Percentiles rank a stretch among this genome's conserved stretches.
Evolutionary conservation across 805 yeast species (phyloP).

Genomic region (Candida nonsorbophila): DNA sequence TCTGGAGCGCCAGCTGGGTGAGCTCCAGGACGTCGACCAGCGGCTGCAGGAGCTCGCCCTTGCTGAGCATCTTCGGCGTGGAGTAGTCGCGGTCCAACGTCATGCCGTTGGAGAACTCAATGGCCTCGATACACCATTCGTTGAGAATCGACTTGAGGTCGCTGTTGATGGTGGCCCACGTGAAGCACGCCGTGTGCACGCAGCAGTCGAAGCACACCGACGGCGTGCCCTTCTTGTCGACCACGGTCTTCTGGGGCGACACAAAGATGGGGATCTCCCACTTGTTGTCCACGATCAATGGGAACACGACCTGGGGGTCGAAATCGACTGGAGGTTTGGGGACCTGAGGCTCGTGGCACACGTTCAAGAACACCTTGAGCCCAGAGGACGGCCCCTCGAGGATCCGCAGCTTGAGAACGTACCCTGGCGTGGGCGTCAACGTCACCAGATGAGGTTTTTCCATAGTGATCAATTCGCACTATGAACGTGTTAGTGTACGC

Average conservation of each 20-base stretch:
- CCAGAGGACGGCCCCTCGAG: constrained; percentile 20
- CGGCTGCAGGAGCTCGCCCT: constrained; percentile 54
- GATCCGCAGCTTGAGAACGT: constrained; percentile 65
- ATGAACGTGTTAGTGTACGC: constrained; percentile 35
- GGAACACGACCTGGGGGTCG: constrained; percentile 53
- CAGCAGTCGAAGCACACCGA: constrained; percentile 78
- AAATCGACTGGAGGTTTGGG: constrained; percentile 57
- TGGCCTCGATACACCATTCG: constrained; percentile 82
- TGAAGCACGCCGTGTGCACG: constrained; percentile 56
- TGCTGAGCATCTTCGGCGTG: constrained; percentile 66
- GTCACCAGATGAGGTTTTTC: constrained; percentile 5
- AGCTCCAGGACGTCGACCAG: constrained; percentile 42
- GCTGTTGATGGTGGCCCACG: constrained; percentile 53
- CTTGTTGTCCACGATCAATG: constrained; percentile 58
- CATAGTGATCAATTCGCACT: neutral
- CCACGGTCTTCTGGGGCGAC: constrained; percentile 48
- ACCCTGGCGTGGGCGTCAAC: constrained; percentile 57
- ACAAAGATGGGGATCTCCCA: constrained; percentile 87
- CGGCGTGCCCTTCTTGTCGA: constrained; percentile 64
- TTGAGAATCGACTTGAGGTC: constrained; percentile 62
- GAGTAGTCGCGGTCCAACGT: constrained; percentile 58
- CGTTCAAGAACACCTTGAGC: constrained; percentile 72
- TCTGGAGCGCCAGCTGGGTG: constrained; percentile 27
- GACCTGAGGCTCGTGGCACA: constrained; percentile 61
- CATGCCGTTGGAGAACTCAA: constrained; percentile 49